Base-by-base conservation (phyloP, 768 basidiomycete genomes). In the Lanmaoa pseudosensibilis region DNA sequence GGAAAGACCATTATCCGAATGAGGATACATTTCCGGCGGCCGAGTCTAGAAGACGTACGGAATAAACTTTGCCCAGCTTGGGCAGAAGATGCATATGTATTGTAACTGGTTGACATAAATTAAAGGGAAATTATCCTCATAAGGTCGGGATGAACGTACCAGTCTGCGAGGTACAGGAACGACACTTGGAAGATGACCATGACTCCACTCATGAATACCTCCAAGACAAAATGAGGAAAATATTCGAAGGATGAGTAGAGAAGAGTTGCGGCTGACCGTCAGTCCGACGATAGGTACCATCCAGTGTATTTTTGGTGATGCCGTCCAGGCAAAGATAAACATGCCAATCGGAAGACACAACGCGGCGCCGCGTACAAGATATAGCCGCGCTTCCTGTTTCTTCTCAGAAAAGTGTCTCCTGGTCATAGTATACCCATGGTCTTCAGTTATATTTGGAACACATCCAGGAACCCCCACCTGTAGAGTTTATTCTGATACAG, bases 301-400 rank as follows among this genome's bases (percentile, higher is more conserved):
- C 88, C 88, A 90, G 50, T 78, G 82, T 15, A 88, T 75, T 3
- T 58, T 62, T 0, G 79, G 63, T 54, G 78, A 83, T 16, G 83
- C 80, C 21, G 84, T 83, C 83, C 86, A 89, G 0, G 85, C 87
- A 61, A 84, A 90, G 16, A 89, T 81, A 67, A 88, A 83, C 78
- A 87, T 83, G 30, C 79, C 79, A 1, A 75, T 57, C 0, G 86
- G 85, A 54, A 85, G 73, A 6, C 82, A 65, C 23, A 87, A 44
- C 0, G 77, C 83, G 1, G 82, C 84, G 23, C 74, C 64, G 65
- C 85, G 84, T 27, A 83, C 77, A 18, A 74, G 64, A 53, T 83
- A 84, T 19, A 88, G 65, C 8, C 87, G 78, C 0, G 87, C 86
- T 70, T 88, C 87, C 10, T 75, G 77, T 5, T 78, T 66, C 52